These are phyloP conservation scores for Arthrobotrys pseudoclavata DNA, from an alignment of 2,329 filamentous ascomycete genomes.

Conservation along the genomic window DNA sequence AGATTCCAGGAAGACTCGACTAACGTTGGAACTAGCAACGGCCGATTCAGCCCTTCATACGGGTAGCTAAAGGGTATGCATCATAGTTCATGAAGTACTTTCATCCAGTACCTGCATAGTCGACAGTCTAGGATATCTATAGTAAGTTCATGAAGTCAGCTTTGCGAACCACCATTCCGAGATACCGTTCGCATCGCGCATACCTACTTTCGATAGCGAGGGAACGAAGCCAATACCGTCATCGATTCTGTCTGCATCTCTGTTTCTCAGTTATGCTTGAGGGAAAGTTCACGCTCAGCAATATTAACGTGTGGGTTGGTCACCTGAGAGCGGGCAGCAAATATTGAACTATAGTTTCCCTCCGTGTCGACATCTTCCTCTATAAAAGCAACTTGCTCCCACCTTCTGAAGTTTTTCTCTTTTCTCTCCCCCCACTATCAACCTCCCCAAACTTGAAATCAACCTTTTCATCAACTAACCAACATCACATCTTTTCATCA, in stretches of 20 bases:
- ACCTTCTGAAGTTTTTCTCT: neutral
- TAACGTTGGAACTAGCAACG: neutral
- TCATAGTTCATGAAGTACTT: neutral
- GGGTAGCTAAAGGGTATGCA: neutral
- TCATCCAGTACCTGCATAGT: neutral
- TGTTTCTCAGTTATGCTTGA: neutral
- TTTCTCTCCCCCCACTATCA: neutral
- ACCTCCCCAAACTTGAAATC: neutral
- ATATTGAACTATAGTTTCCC: constrained; percentile 6
- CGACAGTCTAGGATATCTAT: neutral
- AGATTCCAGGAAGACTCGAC: neutral
- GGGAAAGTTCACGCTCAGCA: neutral
- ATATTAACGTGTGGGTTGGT: neutral
- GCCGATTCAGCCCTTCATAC: neutral
- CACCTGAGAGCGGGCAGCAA: constrained; percentile 7
- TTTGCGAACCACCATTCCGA: neutral
- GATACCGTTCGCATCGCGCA: neutral
- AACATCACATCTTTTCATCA: neutral
- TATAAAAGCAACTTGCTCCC: neutral
- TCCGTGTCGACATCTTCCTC: neutral
- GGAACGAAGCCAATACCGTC: too few relatives aligned
- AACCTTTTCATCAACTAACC: neutral
- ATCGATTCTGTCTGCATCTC: too few relatives aligned
- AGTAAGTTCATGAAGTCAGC: neutral
- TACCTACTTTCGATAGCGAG: too few relatives aligned